Base-by-base conservation (phyloP, 2,329 filamentous ascomycete genomes). In the Tolypocladium capitatum region DNA sequence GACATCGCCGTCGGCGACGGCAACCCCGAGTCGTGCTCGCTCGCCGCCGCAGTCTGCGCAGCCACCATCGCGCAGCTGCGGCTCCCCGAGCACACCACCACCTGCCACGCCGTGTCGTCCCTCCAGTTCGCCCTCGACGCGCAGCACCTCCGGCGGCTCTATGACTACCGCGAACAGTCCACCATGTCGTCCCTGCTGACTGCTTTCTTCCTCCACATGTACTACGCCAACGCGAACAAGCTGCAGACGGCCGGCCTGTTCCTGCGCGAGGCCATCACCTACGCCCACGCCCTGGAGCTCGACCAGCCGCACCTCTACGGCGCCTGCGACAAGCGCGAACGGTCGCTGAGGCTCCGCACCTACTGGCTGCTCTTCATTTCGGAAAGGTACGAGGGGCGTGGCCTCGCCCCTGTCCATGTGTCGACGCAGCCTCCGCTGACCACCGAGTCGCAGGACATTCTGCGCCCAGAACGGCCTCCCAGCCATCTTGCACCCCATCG, bases 191-290 rank as follows among this genome's bases (percentile, higher is more conserved):
- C 58, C 3, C 36, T 57, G 11, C 32, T 60, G 5, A 58, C 54
- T 38, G 51, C 58, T 1, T 60, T 60, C 46, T 60, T 60, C 35
- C 47, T 60, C 1, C 58, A 60, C 38, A 49, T 60, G 18, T 60
- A 60, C 40, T 59, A 56, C 31, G 54, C 58, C 31, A 60, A 60
- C 9, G 55, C 57, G 9, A 49, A 53, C n/a, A 60, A 59, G 28
- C 28, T 60, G n/a, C 49, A 55, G 9, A 59, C 55, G 4, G 55
- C 57, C 21, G 56, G 53, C 4, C 33, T 56, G 1, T 58, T 54
- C 6, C 32, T 59, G 14, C 49, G 57, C 35, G 57, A 59, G 28
- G 45, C 56, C 6, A 56, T 59, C 16, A 55, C 56, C 1, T 58
- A 52, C 33, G 52, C 54, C 13, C 57, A 59, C 13, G 48, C 48